A percentile compares a stretch with the other conserved stretches of the same genome.
Evolutionary conservation across 768 basidiomycete species (phyloP).

Genomic region (Mycena rosella): DNA sequence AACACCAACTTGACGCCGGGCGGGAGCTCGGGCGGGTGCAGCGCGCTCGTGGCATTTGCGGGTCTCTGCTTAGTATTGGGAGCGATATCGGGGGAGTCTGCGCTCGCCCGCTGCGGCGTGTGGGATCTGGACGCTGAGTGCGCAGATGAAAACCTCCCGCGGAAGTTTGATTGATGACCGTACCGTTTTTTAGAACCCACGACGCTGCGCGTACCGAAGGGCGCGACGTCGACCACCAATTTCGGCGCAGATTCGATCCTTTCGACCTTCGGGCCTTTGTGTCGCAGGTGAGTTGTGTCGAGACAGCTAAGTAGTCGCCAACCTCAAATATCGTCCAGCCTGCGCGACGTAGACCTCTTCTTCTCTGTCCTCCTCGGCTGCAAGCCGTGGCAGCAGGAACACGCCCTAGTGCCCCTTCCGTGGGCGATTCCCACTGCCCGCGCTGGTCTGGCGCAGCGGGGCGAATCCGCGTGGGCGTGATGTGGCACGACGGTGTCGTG

Average conservation of each 20-base stretch:
- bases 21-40: slow-evolving; percentile 68
- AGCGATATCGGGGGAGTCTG: slow-evolving; percentile 52
- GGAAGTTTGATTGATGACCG: background rate
- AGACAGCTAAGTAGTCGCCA: no score
- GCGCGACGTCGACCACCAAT: slow-evolving; percentile 52
- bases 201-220: slow-evolving; percentile 62
- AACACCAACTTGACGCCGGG: slow-evolving; percentile 59
- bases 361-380: slow-evolving; percentile 46
- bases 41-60: slow-evolving; percentile 60
- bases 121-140: slow-evolving; percentile 35
- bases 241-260: slow-evolving; percentile 63
- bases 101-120: slow-evolving; percentile 47
- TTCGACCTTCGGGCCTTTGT: slow-evolving; percentile 70
- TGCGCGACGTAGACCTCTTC: slow-evolving; percentile 49
- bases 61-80: slow-evolving; percentile 60
- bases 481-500: slow-evolving; percentile 54
- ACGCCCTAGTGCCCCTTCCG: slow-evolving; percentile 47
- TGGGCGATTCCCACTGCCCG: slow-evolving; percentile 29
- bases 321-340: slow-evolving; percentile 28
- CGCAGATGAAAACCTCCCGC: no score
- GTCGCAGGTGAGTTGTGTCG: slow-evolving; percentile 49
- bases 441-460: slow-evolving; percentile 41
- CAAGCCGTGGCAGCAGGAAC: slow-evolving; percentile 58
- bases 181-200: slow-evolving; percentile 33
- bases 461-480: slow-evolving; percentile 46